phyloP scores from a whole-genome alignment of 2,329 filamentous ascomycete species.

The Microdochium nivale region DNA sequence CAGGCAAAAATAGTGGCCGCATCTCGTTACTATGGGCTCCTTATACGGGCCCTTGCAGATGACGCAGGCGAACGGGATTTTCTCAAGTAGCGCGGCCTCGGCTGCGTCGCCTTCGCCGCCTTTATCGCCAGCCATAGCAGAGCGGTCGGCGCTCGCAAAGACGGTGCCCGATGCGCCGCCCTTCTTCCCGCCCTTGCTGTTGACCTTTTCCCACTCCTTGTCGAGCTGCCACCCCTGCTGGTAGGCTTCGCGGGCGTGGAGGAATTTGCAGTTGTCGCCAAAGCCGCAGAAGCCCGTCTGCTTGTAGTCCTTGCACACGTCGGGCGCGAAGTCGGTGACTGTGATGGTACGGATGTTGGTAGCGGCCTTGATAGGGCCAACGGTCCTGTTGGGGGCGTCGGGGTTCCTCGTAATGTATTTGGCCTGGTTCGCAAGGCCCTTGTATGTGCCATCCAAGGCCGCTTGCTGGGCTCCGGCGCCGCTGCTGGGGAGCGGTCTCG shows the following conservation, averaged over 20 bases:
- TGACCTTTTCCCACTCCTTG: constrained; percentile 81
- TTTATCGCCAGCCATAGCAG: constrained; percentile 17
- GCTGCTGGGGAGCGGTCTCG: constrained; percentile 28
- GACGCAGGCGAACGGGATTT: constrained; percentile 83
- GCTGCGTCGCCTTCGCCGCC: constrained; percentile 41
- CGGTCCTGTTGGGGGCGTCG: constrained; percentile 57
- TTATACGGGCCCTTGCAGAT: constrained; percentile 76
- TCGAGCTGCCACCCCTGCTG: constrained; percentile 95
- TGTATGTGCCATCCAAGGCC: constrained; percentile 62
- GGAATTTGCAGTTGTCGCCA: constrained; percentile 74
- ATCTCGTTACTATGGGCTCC: constrained; percentile 76
- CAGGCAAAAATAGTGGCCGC: constrained; percentile 95
- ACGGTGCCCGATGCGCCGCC: constrained; percentile 51
- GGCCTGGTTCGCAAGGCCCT: constrained; percentile 62
- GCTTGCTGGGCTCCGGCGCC: constrained; percentile 7
- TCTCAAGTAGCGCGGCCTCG: constrained; percentile 67
- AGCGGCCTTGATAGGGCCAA: constrained; percentile 81
- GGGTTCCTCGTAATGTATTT: constrained; percentile 77
- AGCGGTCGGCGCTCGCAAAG: constrained; percentile 49
- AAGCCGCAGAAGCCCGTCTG: constrained; percentile 64
- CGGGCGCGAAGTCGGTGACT: constrained; percentile 80
- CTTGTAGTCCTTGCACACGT: constrained; percentile 94
- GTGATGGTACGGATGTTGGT: constrained; percentile 89
- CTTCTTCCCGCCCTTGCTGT: constrained; percentile 66
- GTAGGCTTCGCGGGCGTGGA: constrained; percentile 69